Percentiles rank a stretch among this genome's conserved stretches.
Conservation (phyloP, 2,329 filamentous ascomycete species). For the Zasmidium citrigriseum region DNA sequence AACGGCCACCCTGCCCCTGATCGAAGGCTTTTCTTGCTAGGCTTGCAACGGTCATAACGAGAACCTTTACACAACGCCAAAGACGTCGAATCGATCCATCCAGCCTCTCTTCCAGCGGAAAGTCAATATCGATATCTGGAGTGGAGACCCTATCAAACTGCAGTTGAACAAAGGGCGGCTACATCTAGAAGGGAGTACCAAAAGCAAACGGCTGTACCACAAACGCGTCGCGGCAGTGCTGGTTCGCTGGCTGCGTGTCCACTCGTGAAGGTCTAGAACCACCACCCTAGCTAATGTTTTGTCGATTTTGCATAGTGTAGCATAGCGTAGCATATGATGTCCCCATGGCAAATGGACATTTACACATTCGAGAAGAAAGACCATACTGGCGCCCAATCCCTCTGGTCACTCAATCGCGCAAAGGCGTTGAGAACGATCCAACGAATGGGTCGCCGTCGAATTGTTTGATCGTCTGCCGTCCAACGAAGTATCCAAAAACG, state of each 20-base stretch:
- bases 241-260: neutral
- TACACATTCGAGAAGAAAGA: too few species aligned
- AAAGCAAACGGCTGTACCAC: neutral
- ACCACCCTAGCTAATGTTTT: neutral
- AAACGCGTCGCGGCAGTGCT: neutral
- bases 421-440: too few species aligned
- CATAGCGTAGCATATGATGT: neutral
- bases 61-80: neutral
- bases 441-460: too few species aligned
- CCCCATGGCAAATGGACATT: neutral
- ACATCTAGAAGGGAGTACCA: neutral
- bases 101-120: neutral
- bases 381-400: too few species aligned
- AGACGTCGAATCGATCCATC: neutral
- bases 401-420: too few species aligned
- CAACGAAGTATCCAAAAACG: too few species aligned
- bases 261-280: neutral
- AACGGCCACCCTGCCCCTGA: constrained; percentile 20
- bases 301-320: neutral
- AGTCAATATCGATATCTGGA: neutral
- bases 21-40: constrained; percentile 21
- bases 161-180: neutral
- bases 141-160: neutral
- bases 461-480: too few species aligned
- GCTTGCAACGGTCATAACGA: constrained; percentile 7